Evolutionary conservation across 2,329 filamentous ascomycete genomes (phyloP), one percentile per base, ranked within the genome.

Genomic region (Aspergillus awamori): DNA sequence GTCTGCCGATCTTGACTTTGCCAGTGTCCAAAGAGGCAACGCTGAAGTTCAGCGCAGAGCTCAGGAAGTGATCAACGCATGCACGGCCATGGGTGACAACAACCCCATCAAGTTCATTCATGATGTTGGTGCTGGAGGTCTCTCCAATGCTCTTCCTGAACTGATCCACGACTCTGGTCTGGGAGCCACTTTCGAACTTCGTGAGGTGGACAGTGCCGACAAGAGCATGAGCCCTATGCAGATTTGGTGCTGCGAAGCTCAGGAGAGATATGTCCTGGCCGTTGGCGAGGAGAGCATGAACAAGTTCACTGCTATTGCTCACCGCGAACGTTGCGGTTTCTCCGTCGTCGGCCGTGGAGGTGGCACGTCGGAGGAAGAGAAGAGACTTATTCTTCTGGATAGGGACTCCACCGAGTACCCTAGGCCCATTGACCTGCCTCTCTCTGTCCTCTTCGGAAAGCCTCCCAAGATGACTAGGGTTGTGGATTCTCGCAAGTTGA

Each of bases 21-120:
- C 94, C 70, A 97, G 93, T 80, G 95, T 99, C 33, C 95, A 99
- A 80, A 86, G 95, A 79, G 95, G 94, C 51, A 99, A 99, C 73
- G 93, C 95, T 1, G 95, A 99, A 79, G 94, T 98, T 77, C 92
- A 99, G 78, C 86, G 95, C 64, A 86, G 95, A 69, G 95, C 94
- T 2, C 95, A 99, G 79, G 96, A 98, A 86, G 95, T 99, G 66
- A 99, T 99, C 78, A 95, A 98, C 77, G 89, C 92, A 4, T 99
- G 95, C 75, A 88, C 91, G 28, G 89, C 92, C 3, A 85, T 98
- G 69, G 94, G 93, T 15, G 81, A 88, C 4, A 83, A 92, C 65
- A 98, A 90, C 73, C 95, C 95, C 0, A 98, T 99, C 68, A 89
- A 92, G 59, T 94, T 98, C 80, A 98, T 99, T 65, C 95, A 99